phyloP scores from a whole-genome alignment of 225 moss, liverwort and hornwort species.

The Straminergon stramineum region DNA sequence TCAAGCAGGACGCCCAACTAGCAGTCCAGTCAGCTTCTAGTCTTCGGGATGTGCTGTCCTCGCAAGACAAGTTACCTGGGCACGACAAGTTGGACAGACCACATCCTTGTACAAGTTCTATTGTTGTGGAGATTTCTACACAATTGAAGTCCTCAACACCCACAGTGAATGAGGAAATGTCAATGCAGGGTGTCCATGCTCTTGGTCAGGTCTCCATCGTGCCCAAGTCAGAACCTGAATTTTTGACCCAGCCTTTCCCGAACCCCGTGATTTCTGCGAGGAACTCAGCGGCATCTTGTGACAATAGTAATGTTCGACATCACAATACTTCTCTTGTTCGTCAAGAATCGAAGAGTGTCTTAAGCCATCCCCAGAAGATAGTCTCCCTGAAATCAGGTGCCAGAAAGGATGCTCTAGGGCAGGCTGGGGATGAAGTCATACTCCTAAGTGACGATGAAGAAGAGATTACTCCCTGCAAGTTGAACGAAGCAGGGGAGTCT shows the following conservation, averaged over 20 bases:
- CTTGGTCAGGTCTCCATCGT: background rate
- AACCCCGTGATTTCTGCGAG: background rate
- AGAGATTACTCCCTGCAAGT: slow-evolving; percentile 12
- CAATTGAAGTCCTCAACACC: background rate
- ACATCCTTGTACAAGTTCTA: background rate
- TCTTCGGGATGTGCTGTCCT: background rate
- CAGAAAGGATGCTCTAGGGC: background rate
- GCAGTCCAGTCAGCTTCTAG: background rate
- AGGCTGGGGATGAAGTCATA: background rate
- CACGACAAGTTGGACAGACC: background rate
- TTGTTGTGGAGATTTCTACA: background rate
- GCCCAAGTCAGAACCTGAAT: background rate
- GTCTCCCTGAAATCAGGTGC: slow-evolving; percentile 3
- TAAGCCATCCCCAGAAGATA: slow-evolving; percentile 1
- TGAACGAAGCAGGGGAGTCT: slow-evolving; percentile 5
- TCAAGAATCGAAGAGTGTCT: slow-evolving; percentile 2
- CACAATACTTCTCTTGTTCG: background rate
- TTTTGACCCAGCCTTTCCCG: background rate
- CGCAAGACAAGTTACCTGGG: background rate
- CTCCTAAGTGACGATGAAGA: slow-evolving; percentile 53
- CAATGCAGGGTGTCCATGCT: background rate
- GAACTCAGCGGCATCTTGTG: background rate
- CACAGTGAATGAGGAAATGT: background rate
- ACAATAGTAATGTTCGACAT: background rate
- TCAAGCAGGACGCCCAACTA: slow-evolving; percentile 23